These are phyloP conservation scores for Dichotomopilus funicola DNA, from an alignment of 2,329 filamentous ascomycete genomes.

Conservation along the genomic window DNA sequence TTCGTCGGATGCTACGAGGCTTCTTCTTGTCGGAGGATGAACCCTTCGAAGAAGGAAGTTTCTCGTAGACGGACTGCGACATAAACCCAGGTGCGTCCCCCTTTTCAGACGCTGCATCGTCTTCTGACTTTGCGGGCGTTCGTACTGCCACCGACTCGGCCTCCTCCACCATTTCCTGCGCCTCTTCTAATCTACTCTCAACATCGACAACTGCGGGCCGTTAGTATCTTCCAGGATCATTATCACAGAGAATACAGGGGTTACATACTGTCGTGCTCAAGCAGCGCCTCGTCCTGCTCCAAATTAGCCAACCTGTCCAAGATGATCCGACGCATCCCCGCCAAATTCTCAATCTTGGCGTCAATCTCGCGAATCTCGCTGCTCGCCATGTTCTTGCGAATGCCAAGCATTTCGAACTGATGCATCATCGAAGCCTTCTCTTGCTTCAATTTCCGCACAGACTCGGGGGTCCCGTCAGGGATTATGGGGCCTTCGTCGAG, in stretches of 20 bases:
- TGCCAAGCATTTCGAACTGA: constrained; percentile 80
- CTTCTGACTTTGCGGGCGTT: constrained; percentile 46
- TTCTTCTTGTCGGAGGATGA: constrained; percentile 44
- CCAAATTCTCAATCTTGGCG: constrained; percentile 89
- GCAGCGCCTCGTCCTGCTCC: constrained; percentile 81
- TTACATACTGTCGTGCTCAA: constrained; percentile 77
- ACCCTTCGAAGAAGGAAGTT: constrained; percentile 57
- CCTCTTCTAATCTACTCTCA: constrained; percentile 55
- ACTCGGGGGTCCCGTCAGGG: constrained; percentile 52
- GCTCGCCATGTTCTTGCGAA: constrained; percentile 96
- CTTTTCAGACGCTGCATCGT: constrained; percentile 46
- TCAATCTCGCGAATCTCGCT: constrained; percentile 95
- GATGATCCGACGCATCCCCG: constrained; percentile 87
- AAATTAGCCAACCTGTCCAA: constrained; percentile 77
- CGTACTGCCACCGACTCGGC: constrained; percentile 49
- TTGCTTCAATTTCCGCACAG: constrained; percentile 67
- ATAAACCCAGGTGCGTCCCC: constrained; percentile 63
- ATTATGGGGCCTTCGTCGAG: constrained; percentile 56
- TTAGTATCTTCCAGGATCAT: constrained; percentile 7
- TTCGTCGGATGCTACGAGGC: constrained; percentile 56
- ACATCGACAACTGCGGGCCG: constrained; percentile 52
- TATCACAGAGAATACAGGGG: background rate
- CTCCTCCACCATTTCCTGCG: constrained; percentile 53
- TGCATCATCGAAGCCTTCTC: constrained; percentile 76
- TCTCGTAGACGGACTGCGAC: constrained; percentile 97